Base-by-base conservation (phyloP, 768 basidiomycete species). In the Termitomyces titanicus region DNA sequence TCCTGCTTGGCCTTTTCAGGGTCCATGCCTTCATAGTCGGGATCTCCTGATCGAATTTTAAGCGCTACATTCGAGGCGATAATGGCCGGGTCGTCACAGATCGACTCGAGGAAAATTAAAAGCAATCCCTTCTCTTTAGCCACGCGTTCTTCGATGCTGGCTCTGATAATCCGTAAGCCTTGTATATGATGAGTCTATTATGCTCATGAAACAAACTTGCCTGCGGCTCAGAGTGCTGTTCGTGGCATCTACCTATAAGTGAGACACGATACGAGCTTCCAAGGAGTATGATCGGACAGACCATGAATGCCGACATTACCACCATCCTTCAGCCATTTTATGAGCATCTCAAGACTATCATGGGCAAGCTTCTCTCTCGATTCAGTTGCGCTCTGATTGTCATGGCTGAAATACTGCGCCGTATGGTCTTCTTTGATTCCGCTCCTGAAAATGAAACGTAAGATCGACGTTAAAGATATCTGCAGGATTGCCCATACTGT, bases 241-340 rank as follows among this genome's bases (percentile, higher is more conserved):
- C 2, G 97, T 99, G 2, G 97, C 97, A 73, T 99, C 95, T 98
- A 59, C 45, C 9, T 25, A 0, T 31, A 51, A 33, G 8, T 61
- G 47, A 51, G 31, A 24, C 37, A 22, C 15, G 29, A 25, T 34
- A 37, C n/a, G 17, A 8, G 2, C 47, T 35, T 17, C 20, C 34
- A 5, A 13, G n/a, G 22, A n/a, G 22, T 29, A 18, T 7, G 34
- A 27, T 34, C 17, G 27, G 17, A 58, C 61, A 57, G 77, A 93
- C 95, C 97, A 69, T 98, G 96, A 61, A 99, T 98, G 9, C 92
- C 97, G 47, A 98, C 96, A 67, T 99, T 99, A 1, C 94, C 94
- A 3, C 94, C 97, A 46, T 86, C 84, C 72, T 92, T 94, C 58
- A 99, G 72, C 97, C 97, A 99, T 38, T 85, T 79, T 58, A 99